Conservation (phyloP, 257 asterid genomes). For the Solanum pimpinellifolium region DNA sequence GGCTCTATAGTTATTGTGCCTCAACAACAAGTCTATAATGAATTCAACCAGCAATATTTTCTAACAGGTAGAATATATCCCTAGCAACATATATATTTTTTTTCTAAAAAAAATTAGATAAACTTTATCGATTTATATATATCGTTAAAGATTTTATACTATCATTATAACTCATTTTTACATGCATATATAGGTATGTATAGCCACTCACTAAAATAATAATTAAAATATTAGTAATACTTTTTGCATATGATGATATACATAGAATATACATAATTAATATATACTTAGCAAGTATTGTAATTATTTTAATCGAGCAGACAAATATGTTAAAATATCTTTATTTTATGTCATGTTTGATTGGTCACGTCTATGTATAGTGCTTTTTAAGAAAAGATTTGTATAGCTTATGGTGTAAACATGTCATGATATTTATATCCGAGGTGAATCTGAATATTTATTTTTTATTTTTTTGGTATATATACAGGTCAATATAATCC, state of each 20-base stretch:
- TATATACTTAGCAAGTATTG: not conserved
- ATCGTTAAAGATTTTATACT: not conserved
- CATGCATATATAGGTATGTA: not conserved
- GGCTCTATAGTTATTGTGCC: slow-evolving; percentile 30
- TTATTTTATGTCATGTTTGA: not conserved
- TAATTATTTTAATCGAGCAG: not conserved
- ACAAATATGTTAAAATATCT: not conserved
- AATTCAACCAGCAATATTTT: slow-evolving; percentile 36
- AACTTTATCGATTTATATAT: not conserved
- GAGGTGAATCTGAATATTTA: not conserved
- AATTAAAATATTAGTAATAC: not conserved
- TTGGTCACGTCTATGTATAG: not conserved
- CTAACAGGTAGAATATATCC: slow-evolving; percentile 28
- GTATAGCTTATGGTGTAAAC: not conserved
- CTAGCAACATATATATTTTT: not conserved
- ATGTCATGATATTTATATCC: not conserved
- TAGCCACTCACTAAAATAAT: not conserved
- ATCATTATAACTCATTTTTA: not conserved
- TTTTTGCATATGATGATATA: not conserved
- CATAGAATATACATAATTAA: not conserved
- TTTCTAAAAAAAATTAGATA: not conserved
- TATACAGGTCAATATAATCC: slow-evolving; percentile 32
- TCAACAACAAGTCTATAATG: slow-evolving; percentile 33
- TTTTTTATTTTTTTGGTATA: not conserved
- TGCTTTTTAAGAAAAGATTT: not conserved